phyloP scores from a whole-genome alignment of 2,329 filamentous ascomycete genomes.

The Colletotrichum phormii region DNA sequence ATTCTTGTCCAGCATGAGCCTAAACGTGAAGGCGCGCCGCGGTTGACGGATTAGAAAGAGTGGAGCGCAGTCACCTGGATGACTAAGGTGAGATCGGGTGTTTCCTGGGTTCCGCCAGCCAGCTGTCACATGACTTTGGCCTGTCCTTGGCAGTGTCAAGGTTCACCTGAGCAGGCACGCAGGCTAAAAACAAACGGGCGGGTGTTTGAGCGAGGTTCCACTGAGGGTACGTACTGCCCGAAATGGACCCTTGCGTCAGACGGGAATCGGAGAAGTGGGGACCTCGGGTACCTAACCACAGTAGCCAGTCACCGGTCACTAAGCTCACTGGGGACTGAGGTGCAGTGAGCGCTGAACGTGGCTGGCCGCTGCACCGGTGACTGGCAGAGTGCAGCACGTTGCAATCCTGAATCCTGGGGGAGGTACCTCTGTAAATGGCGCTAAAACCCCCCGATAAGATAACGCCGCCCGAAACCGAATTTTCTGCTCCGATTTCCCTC shows the following conservation, averaged over 20 bases:
- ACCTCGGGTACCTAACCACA: background rate
- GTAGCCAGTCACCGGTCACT: too few species aligned
- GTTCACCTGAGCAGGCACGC: background rate
- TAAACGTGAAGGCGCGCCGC: background rate
- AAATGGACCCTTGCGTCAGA: background rate
- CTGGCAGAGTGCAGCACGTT: background rate
- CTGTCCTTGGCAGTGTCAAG: background rate
- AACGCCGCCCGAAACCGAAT: conserved; percentile 31
- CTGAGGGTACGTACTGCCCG: too few species aligned
- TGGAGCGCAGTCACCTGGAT: background rate
- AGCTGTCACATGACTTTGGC: background rate
- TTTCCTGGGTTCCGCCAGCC: too few species aligned
- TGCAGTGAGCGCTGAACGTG: background rate
- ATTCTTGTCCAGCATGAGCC: background rate
- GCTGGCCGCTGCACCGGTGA: background rate
- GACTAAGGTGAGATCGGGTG: background rate
- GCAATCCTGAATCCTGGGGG: conserved; percentile 9
- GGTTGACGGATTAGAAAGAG: background rate
- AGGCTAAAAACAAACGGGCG: background rate
- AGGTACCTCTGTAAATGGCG: background rate
- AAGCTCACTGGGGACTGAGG: background rate
- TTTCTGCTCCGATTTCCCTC: conserved; percentile 35
- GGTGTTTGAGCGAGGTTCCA: background rate
- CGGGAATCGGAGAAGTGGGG: background rate
- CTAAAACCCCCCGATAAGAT: conserved; percentile 29